Conservation (phyloP, 164 flowering plant species). For the Tetrastigma voinierianum region DNA sequence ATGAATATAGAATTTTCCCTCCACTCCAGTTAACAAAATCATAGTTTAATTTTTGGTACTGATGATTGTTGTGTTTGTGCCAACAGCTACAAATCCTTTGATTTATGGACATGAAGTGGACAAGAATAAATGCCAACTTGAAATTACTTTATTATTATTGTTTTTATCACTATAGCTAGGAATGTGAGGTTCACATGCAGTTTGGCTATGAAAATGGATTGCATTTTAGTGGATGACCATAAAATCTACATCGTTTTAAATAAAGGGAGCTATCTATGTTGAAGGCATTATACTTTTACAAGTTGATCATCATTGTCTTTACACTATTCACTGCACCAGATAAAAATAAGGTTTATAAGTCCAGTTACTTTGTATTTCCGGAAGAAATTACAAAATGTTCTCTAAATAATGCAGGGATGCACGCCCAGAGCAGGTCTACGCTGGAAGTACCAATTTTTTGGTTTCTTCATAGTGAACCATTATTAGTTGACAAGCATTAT, state of each 20-base stretch:
- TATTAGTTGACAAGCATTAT: constrained; percentile 91
- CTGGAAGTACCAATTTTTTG: constrained; percentile 95
- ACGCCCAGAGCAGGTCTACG: constrained; percentile 80
- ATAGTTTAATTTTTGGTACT: too few relatives aligned
- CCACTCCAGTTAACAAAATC: too few relatives aligned
- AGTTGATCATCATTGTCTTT: not conserved
- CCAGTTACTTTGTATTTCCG: not conserved
- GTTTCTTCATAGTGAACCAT: constrained; percentile 84
- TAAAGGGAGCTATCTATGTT: not conserved
- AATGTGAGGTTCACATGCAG: too few relatives aligned
- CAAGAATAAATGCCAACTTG: too few relatives aligned
- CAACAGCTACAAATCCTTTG: too few relatives aligned
- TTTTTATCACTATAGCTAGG: too few relatives aligned
- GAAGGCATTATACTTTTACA: not conserved
- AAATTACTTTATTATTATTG: too few relatives aligned
- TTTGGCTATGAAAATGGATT: too few relatives aligned
- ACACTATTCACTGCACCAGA: not conserved
- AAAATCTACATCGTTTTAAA: not conserved
- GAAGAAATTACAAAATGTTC: not conserved
- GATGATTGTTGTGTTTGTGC: too few relatives aligned
- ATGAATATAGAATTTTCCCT: too few relatives aligned
- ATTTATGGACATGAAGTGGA: too few relatives aligned
- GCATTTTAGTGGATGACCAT: too few relatives aligned
- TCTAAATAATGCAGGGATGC: constrained; percentile 54
- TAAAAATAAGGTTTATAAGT: not conserved